Evolutionary conservation across 805 yeast species (phyloP), one percentile per base, ranked within the genome.

Genomic region (Pichia pseudocactophila): DNA sequence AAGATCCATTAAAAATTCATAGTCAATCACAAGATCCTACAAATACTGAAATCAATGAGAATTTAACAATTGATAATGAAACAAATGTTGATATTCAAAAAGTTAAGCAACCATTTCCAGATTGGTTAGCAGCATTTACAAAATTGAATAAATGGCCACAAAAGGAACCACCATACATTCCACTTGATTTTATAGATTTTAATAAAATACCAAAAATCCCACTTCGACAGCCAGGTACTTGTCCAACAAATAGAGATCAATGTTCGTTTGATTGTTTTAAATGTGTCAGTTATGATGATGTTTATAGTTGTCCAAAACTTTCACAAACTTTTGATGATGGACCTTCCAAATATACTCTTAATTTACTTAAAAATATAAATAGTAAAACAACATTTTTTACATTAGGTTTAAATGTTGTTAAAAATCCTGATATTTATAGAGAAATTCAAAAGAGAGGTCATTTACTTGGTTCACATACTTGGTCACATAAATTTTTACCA

Each of bases 301-400:
- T 83, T 5, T 72, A 66, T 52, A 75, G 90, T 0, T 89, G 97
- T 59, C 74, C 80, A 2, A 65, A 68, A 37, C 65, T 90, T 31
- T 76, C 89, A 0, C 97, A 90, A 63, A 81, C 95, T 0, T 90
- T 90, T 62, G 98, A 90, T 59, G 97, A 90, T 59, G 97, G 98
- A 0, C 98, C 98, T 1, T 73, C 89, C 0, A 76, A 76, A 0
- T 71, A 76, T 18, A 89, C 97, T 0, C 65, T 73, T 4, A 68
- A 68, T 34, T 68, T 90, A 26, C 59, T 88, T 19, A 62, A 67
- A 3, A 62, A 68, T n/a, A 62, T 89, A 49, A 60, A 65, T 7
- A 54, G 50, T 34, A 78, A 73, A 42, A 63, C 88, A 0, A 89
- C 96, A 0, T 89, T 90, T 54, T 90, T 90, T 66, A 80, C 87